Percentiles rank a stretch among this genome's conserved stretches.
Conservation (phyloP, 1,284 basidiomycete genomes). For the Naganishia cerealis region DNA sequence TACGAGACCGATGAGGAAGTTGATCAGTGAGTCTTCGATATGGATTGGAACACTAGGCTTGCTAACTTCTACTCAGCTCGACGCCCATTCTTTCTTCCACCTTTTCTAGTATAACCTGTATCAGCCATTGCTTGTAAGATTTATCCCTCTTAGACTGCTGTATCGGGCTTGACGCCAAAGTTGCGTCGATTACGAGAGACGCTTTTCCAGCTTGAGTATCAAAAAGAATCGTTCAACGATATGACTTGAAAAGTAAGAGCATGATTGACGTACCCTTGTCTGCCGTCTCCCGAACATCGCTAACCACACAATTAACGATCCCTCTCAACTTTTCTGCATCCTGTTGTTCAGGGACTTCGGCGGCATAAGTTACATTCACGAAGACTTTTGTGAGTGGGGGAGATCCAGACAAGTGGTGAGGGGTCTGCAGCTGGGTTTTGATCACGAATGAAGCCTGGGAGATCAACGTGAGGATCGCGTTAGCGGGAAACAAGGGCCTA, state of each 20-base stretch:
- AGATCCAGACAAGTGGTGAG: conserved; percentile 24
- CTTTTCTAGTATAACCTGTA: conserved; percentile 34
- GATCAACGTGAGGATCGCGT: not conserved
- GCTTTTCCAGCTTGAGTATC: conserved; percentile 23
- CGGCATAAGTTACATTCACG: conserved; percentile 31
- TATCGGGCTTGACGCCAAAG: conserved; percentile 13
- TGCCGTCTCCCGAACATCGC: conserved; percentile 25
- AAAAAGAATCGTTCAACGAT: not conserved
- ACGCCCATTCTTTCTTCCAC: conserved; percentile 34
- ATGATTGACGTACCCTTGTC: conserved; percentile 31
- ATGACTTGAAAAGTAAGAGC: not conserved
- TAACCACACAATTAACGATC: conserved; percentile 33
- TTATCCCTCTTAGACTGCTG: conserved; percentile 32
- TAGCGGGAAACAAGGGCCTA: not conserved
- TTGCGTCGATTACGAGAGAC: conserved; percentile 32
- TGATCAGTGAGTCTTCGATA: not conserved
- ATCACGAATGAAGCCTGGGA: conserved; percentile 32
- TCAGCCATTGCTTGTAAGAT: conserved; percentile 34
- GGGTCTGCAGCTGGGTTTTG: conserved; percentile 32
- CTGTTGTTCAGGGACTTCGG: conserved; percentile 28
- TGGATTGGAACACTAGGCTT: not conserved
- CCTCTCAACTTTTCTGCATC: conserved; percentile 29
- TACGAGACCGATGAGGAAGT: not conserved
- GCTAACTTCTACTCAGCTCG: conserved; percentile 32
- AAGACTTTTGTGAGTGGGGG: conserved; percentile 33